Percentiles rank a stretch among this genome's conserved stretches.
Evolutionary conservation across 2,329 filamentous ascomycete species (phyloP).

Genomic region (Metarhizium rileyi): DNA sequence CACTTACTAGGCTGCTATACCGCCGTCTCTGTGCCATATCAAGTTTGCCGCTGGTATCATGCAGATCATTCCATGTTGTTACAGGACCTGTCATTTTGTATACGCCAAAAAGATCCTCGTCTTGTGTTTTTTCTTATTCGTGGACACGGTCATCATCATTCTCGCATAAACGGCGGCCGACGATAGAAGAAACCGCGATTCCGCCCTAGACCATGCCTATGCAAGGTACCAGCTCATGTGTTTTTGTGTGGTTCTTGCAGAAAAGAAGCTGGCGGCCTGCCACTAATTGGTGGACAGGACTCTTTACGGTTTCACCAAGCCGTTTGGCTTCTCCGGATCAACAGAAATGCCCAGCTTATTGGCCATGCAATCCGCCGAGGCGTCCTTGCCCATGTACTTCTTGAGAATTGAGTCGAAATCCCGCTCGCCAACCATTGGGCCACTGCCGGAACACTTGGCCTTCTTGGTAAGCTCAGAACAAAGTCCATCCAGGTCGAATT

Average conservation of each 20-base stretch:
- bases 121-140: not conserved
- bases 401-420: conserved; percentile 77
- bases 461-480: conserved; percentile 92
- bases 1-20: not conserved
- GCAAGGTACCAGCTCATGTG: not conserved
- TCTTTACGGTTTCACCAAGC: conserved; percentile 7
- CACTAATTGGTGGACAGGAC: not conserved
- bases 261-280: not conserved
- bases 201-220: not conserved
- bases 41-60: not conserved
- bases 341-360: conserved; percentile 52
- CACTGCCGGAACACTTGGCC: conserved; percentile 85
- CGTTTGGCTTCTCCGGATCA: conserved; percentile 14
- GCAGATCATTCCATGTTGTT: not conserved
- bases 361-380: conserved; percentile 23
- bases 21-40: not conserved
- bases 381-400: conserved; percentile 46
- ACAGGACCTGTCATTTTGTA: not conserved
- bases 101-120: not conserved
- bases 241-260: no score
- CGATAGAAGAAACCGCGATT: not conserved
- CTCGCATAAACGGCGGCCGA: not conserved
- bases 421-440: conserved; percentile 78
- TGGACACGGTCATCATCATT: not conserved
- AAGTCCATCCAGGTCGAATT: conserved; percentile 86